Percentiles rank a stretch among this genome's conserved stretches.
These are phyloP conservation scores for Aspergillus luchuensis DNA, from an alignment of 2,329 filamentous ascomycete genomes.

Conservation along the genomic window DNA sequence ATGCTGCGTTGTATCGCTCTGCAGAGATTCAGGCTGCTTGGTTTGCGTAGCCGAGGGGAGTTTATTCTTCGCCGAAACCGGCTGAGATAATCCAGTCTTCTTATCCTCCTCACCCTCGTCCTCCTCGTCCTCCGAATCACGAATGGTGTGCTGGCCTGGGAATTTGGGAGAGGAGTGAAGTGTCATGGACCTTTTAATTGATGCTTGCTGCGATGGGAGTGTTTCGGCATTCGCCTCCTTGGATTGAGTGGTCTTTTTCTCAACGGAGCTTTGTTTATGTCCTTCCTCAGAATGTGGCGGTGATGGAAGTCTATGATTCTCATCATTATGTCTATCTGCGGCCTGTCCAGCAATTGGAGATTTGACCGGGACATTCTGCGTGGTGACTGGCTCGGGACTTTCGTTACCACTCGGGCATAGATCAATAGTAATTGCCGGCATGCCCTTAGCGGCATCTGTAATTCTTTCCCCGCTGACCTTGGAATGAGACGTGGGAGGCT, in stretches of 20 bases:
- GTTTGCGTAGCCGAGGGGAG: neutral
- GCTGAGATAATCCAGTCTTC: neutral
- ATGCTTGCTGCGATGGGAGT: neutral
- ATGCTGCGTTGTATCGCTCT: neutral
- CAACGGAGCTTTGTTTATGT: neutral
- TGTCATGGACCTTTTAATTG: neutral
- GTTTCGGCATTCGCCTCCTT: neutral
- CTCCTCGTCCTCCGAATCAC: neutral
- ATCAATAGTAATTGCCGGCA: neutral
- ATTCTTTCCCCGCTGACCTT: neutral
- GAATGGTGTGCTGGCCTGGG: neutral
- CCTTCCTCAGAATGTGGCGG: neutral
- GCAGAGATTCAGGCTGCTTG: neutral
- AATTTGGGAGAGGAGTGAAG: neutral
- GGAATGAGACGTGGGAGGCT: neutral
- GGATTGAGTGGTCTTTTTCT: neutral
- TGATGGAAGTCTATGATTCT: neutral
- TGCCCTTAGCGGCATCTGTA: neutral
- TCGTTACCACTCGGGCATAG: neutral
- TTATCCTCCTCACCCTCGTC: no score
- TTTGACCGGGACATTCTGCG: neutral
- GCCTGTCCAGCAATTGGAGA: neutral
- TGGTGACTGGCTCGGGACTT: neutral
- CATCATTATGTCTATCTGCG: neutral
- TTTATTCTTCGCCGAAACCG: neutral